Evolutionary conservation across 768 basidiomycete genomes (phyloP), one percentile per base, ranked within the genome.

Genomic region (Suillus bovinus): DNA sequence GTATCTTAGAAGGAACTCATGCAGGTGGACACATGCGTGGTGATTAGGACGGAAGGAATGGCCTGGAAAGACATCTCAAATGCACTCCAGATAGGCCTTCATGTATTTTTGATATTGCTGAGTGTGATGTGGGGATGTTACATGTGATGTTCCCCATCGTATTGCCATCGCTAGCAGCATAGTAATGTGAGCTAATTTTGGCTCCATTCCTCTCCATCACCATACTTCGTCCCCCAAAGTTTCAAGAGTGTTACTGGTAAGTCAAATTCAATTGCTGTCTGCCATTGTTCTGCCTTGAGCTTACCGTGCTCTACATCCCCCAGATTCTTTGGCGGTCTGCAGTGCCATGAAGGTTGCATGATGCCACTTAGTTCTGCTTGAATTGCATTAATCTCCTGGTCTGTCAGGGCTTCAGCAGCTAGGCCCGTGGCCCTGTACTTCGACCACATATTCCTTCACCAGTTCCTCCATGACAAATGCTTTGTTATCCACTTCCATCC

Each of bases 221-320:
- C 50, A 38, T 36, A 5, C 47, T 33, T 6, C 22, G 8, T 0
- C 20, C 59, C 64, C 77, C 77, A 78, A 5, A 77, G 61, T 24
- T 68, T 67, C 7, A 65, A 66, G 0, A 78, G 68, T 2, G 67
- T 71, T 5, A 77, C 67, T 0, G 68, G 69, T 11, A 77, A 60
- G 56, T 76, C 60, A 5, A 75, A 61, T 1, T 71, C 67, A 24
- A 72, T 70, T 1, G 70, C 31, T 1, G 63, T 61, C 17, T 69
- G 58, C 76, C 75, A 77, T 42, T 78, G 69, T 60, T 76, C 73
- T 4, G 75, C 76, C 38, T 71, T 76, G 3, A 77, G 65, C 54
- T 76, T 78, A 2, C 76, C 72, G 24, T 44, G 68, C 68, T 7
- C 73, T 68, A 69, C 64, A 31, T 66, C 54, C 64, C 29, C 65